phyloP scores from a whole-genome alignment of 805 yeast genomes.

The Sungouiozyma ichnusensis region DNA sequence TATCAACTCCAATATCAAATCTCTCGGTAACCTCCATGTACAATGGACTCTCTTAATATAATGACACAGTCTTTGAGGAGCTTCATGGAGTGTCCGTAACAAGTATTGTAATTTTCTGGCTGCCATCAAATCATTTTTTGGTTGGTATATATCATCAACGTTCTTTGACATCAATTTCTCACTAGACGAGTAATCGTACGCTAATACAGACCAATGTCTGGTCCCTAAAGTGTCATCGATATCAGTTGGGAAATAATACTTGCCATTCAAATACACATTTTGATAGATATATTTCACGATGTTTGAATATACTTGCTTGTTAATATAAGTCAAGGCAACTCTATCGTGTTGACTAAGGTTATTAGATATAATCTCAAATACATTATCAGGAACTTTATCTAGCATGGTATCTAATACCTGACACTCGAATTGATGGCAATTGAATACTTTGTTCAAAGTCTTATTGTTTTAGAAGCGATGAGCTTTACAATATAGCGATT shows the following conservation, averaged over 20 bases:
- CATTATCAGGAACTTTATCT: constrained; percentile 16
- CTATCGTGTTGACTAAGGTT: constrained; percentile 20
- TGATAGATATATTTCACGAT: constrained; percentile 17
- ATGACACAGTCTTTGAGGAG: constrained; percentile 13
- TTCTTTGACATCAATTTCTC: constrained; percentile 3
- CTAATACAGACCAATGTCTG: constrained; percentile 20
- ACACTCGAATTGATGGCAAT: no score
- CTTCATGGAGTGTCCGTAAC: constrained; percentile 13
- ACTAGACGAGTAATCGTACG: constrained; percentile 6
- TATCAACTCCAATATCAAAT: constrained; percentile 11
- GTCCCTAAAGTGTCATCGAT: constrained; percentile 18
- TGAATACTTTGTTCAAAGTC: no score
- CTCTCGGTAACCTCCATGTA: constrained; percentile 23
- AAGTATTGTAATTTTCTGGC: constrained; percentile 13
- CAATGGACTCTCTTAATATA: constrained; percentile 19
- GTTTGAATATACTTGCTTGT: constrained; percentile 8
- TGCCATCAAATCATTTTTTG: constrained; percentile 3
- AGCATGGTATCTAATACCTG: no score
- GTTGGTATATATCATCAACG: neutral
- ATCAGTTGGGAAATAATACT: constrained; percentile 18
- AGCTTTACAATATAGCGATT: neutral
- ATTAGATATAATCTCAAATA: constrained; percentile 9
- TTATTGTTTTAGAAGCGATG: no score
- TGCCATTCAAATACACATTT: constrained; percentile 19
- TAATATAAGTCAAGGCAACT: constrained; percentile 18